Base-by-base conservation (phyloP, 1,284 basidiomycete species). In the Naganishia liquefaciens region DNA sequence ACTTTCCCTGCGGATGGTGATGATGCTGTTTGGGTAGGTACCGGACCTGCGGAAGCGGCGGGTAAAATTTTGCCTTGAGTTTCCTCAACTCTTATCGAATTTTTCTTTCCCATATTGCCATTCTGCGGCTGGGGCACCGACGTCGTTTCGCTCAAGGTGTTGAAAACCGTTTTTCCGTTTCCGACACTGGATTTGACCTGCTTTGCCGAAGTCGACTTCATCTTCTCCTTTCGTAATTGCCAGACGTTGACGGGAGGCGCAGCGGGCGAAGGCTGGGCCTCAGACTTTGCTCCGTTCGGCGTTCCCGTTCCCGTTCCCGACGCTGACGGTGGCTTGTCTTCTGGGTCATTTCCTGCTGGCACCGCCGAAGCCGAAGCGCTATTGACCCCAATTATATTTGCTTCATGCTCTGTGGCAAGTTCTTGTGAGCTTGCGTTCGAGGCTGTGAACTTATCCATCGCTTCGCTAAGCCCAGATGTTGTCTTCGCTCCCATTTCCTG, bases 191-290 rank as follows among this genome's bases (percentile, higher is more conserved):
- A 15, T 17, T 49, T 50, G 10, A 37, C 11, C 39, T 37, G 46
- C 49, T 49, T 27, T 54, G 33, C 11, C 62, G 39, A 23, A 62
- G 51, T 46, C 43, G 70, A 58, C 2, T 68, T 53, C 54, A 70
- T 54, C 19, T 67, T 60, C 54, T 75, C 76, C 67, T 74, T 76
- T 47, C 75, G 63, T 46, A 72, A 25, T 28, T 75, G 73, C 77
- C 78, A 79, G 10, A 75, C 68, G 62, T 78, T 77, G 33, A 74
- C 70, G 9, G 65, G 55, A 2, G 71, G 60, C 7, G 39, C 60
- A 46, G 50, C 5, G 7, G 40, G 15, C n/a, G 39, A n/a, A 3
- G 50, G 13, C 54, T 25, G 27, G 39, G 19, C 30, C 19, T 43
- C 28, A 21, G 19, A 9, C 33, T 37, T 37, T 13, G 33, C 33